Evolutionary conservation across 208 protist genomes (phyloP).

Genomic region (Trypanosoma cruzi): DNA sequence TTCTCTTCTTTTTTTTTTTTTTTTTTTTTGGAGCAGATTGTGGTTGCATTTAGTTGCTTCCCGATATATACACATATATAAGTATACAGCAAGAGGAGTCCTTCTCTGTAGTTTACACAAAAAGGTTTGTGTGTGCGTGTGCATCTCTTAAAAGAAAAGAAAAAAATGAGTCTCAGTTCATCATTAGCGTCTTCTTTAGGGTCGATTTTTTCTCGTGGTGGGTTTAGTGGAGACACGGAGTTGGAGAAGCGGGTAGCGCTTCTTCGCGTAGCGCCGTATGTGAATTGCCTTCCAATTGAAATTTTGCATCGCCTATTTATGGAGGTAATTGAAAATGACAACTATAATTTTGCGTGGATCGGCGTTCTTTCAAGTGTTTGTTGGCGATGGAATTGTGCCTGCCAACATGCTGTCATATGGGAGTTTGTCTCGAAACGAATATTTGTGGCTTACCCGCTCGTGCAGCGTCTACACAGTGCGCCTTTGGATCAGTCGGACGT

Average conservation of each 20-base stretch:
- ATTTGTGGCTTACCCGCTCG: conserved; percentile 79
- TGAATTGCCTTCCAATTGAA: conserved; percentile 62
- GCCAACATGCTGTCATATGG: conserved; percentile 69
- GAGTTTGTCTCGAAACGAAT: conserved; percentile 61
- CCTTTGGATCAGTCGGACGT: conserved; percentile 50
- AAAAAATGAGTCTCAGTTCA: conserved; percentile 18
- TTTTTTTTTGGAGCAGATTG: not conserved
- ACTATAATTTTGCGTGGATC: conserved; percentile 50
- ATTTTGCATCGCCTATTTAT: conserved; percentile 69
- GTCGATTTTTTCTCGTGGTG: conserved; percentile 1
- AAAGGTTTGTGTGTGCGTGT: not conserved
- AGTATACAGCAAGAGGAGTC: not conserved
- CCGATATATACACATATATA: not conserved
- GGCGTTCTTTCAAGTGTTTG: conserved; percentile 61
- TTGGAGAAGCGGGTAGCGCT: not conserved
- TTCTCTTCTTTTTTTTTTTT: conserved; percentile 7
- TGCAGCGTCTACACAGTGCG: conserved; percentile 41
- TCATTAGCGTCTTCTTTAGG: conserved; percentile 17
- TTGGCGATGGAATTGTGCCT: conserved; percentile 52
- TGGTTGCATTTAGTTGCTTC: not conserved
- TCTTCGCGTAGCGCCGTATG: not conserved
- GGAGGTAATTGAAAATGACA: conserved; percentile 55
- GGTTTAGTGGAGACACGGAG: not conserved
- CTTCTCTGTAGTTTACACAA: not conserved
- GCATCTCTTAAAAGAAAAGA: not conserved